Conservation (phyloP, 768 basidiomycete genomes). For the Mycena haematopus region DNA sequence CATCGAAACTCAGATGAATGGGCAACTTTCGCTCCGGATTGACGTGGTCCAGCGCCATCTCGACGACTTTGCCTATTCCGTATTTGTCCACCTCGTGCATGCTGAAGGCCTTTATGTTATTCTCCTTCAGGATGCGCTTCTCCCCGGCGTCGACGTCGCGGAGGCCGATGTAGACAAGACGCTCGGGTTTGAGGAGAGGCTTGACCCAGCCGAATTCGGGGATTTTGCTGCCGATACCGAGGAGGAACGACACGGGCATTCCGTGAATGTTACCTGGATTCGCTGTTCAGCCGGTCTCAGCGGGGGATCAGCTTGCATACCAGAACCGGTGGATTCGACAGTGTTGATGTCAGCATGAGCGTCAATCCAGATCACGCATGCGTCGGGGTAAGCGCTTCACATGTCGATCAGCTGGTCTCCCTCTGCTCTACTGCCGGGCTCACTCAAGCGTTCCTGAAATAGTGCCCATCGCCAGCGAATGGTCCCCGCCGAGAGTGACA, state of each 20-base stretch:
- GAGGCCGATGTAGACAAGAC: slow-evolving; percentile 95
- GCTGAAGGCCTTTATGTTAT: slow-evolving; percentile 84
- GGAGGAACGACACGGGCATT: slow-evolving; percentile 95
- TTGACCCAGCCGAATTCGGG: slow-evolving; percentile 60
- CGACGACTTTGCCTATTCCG: slow-evolving; percentile 93
- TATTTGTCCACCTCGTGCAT: slow-evolving; percentile 94
- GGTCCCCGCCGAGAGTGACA: slow-evolving; percentile 94
- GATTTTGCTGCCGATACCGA: slow-evolving; percentile 57
- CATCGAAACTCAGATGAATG: slow-evolving; percentile 96
- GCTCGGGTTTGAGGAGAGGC: slow-evolving; percentile 69
- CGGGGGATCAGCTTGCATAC: slow-evolving; percentile 41
- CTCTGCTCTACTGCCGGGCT: slow-evolving; percentile 2
- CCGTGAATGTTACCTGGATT: slow-evolving; percentile 91
- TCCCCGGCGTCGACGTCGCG: slow-evolving; percentile 92
- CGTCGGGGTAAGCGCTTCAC: slow-evolving; percentile 71
- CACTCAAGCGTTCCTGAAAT: slow-evolving; percentile 67
- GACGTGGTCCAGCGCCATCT: slow-evolving; percentile 95
- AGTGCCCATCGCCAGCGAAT: slow-evolving; percentile 94
- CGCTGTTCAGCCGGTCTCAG: slow-evolving; percentile 6
- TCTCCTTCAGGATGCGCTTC: slow-evolving; percentile 81
- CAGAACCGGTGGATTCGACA: slow-evolving; percentile 76
- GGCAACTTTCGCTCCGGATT: slow-evolving; percentile 85
- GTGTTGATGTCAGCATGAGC: slow-evolving; percentile 99
- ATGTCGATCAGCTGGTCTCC: slow-evolving; percentile 12
- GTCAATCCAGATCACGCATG: slow-evolving; percentile 95